Evolutionary conservation across 306 rosid genomes (phyloP).

Genomic region (Trichosanthes cucumerina): DNA sequence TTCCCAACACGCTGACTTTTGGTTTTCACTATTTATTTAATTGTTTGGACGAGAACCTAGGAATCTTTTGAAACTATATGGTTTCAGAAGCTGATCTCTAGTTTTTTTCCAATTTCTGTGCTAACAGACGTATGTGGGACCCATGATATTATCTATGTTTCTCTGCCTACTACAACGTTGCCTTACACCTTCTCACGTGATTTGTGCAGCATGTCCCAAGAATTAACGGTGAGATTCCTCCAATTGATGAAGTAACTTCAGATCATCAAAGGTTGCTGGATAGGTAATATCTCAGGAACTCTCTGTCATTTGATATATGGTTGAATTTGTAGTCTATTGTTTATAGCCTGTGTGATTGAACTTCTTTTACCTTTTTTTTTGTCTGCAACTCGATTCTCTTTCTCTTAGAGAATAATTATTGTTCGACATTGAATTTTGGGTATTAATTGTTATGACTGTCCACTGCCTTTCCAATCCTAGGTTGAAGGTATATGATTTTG

Average conservation of each 20-base stretch:
- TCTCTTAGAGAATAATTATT: not conserved
- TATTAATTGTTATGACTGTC: not conserved
- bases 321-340: not conserved
- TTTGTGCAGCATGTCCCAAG: constrained; percentile 78
- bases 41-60: not conserved
- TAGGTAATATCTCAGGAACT: constrained; percentile 36
- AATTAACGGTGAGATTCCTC: constrained; percentile 89
- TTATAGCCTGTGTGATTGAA: not conserved
- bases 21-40: not conserved
- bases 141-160: not conserved
- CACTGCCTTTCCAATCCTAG: constrained; percentile 23
- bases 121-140: not conserved
- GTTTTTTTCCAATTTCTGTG: not conserved
- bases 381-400: not conserved
- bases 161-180: constrained; percentile 4
- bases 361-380: not conserved
- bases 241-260: constrained; percentile 77
- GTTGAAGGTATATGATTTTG: constrained; percentile 53
- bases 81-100: not conserved
- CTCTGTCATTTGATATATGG: not conserved
- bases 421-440: not conserved
- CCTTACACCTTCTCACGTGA: not conserved
- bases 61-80: not conserved
- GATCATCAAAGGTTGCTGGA: constrained; percentile 86
- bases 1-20: not conserved